Percentiles rank a stretch among this genome's conserved stretches.
These are phyloP conservation scores for Senna siamea DNA, from an alignment of 306 rosid genomes.

Conservation along the genomic window DNA sequence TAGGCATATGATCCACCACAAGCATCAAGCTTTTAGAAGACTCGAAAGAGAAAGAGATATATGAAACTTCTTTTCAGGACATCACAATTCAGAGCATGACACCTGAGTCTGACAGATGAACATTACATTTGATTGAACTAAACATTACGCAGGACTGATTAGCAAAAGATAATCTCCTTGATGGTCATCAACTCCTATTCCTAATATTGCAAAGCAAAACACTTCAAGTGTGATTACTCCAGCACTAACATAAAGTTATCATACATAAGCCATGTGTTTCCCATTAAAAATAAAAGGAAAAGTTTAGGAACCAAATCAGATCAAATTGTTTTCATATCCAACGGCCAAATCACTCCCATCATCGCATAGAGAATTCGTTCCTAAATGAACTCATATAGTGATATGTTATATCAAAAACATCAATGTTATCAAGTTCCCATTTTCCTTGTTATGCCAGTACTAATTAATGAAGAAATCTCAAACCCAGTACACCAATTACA, in stretches of 20 bases:
- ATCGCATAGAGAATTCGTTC: not conserved
- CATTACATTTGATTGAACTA: conserved; percentile 3
- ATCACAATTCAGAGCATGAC: conserved; percentile 14
- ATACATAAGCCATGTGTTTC: not conserved
- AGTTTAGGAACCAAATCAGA: not conserved
- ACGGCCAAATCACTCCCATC: conserved; percentile 5
- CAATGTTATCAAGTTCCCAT: not conserved
- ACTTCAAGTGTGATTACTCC: not conserved
- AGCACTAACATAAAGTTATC: not conserved
- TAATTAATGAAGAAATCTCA: conserved; percentile 11
- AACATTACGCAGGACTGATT: not conserved
- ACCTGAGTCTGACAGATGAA: not conserved
- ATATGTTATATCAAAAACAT: not conserved
- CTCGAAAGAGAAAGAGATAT: not conserved
- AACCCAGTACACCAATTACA: conserved; percentile 21
- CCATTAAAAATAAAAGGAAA: not conserved
- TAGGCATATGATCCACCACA: conserved; percentile 7
- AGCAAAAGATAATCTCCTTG: not conserved
- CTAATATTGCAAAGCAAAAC: not conserved
- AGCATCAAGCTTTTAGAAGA: not conserved
- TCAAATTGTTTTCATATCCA: not conserved
- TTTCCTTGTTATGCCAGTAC: not conserved
- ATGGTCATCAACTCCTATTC: not conserved
- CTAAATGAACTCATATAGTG: not conserved
- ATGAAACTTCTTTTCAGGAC: conserved; percentile 16